Percentiles rank a stretch among this genome's conserved stretches.
Evolutionary conservation across 1,139 yeast genomes (phyloP).

Genomic region (Zygosaccharomyces pseudobailii): DNA sequence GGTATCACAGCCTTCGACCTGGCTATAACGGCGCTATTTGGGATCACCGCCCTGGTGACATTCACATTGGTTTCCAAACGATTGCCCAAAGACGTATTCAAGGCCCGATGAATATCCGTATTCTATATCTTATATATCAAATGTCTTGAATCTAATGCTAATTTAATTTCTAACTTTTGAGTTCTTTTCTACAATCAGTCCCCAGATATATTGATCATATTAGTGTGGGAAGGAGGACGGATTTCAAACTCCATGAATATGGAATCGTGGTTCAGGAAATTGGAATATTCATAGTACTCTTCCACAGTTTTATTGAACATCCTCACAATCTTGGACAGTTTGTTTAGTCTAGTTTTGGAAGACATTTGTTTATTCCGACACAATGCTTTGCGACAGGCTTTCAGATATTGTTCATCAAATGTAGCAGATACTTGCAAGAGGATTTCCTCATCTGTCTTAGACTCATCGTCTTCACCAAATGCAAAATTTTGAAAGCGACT

Average conservation of each 20-base stretch:
- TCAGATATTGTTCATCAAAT: background rate
- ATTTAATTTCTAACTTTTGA: background rate
- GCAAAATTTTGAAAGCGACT: slow-evolving; percentile 1
- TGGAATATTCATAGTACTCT: slow-evolving; percentile 24
- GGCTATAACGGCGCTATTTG: slow-evolving; percentile 18
- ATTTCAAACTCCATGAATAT: slow-evolving; percentile 28
- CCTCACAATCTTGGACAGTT: slow-evolving; percentile 14
- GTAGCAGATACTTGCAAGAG: slow-evolving; percentile 1
- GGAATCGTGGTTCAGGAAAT: slow-evolving; percentile 17
- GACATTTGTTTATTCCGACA: slow-evolving; percentile 10
- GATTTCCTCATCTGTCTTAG: background rate
- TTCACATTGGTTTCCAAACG: slow-evolving; percentile 9
- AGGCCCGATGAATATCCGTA: background rate
- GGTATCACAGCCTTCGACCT: slow-evolving; percentile 24
- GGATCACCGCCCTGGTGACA: slow-evolving; percentile 15
- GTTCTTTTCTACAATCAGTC: background rate
- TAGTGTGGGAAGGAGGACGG: slow-evolving; percentile 5
- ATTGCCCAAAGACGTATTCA: background rate
- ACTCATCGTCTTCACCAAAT: background rate
- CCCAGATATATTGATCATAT: background rate
- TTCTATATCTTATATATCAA: background rate
- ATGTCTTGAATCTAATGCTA: background rate
- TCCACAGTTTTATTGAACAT: slow-evolving; percentile 20
- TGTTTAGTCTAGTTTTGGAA: slow-evolving; percentile 15
- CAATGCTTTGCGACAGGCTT: background rate